These are phyloP conservation scores for Citrus glauca DNA, from an alignment of 345 rosid species.

Conservation along the genomic window DNA sequence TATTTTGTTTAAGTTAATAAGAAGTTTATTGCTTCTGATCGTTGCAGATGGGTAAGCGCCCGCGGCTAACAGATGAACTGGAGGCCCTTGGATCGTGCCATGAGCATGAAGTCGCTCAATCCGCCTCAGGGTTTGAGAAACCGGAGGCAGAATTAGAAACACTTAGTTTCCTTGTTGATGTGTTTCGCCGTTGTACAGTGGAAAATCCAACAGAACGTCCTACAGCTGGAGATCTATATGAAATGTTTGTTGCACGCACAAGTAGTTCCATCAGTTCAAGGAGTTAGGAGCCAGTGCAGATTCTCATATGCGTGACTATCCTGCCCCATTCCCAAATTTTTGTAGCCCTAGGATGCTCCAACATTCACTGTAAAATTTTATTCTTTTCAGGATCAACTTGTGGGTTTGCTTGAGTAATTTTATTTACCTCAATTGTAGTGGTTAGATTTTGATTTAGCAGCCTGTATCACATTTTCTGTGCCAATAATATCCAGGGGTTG, in stretches of 20 bases:
- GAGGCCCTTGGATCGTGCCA: conserved; percentile 39
- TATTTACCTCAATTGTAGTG: background rate
- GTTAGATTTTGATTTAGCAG: conserved; percentile 13
- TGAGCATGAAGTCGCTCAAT: conserved; percentile 26
- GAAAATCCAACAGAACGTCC: conserved; percentile 68
- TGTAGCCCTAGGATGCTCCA: conserved; percentile 25
- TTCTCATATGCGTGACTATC: conserved; percentile 5
- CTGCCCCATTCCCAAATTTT: conserved; percentile 11
- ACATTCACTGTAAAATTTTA: conserved; percentile 1
- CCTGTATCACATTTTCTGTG: background rate
- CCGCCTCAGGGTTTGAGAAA: conserved; percentile 26
- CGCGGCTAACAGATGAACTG: conserved; percentile 55
- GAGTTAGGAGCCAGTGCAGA: conserved; percentile 10
- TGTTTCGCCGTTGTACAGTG: conserved; percentile 65
- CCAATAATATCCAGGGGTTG: background rate
- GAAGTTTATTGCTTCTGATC: background rate
- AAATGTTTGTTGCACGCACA: conserved; percentile 34
- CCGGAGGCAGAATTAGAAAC: conserved; percentile 43
- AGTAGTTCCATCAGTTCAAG: conserved; percentile 18
- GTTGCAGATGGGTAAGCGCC: conserved; percentile 71
- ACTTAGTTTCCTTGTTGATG: conserved; percentile 60
- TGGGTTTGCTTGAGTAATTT: conserved; percentile 4
- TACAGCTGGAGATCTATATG: conserved; percentile 53
- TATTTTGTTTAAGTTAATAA: background rate
- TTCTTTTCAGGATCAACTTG: conserved; percentile 15